Conservation (phyloP, 768 basidiomycete species). For the Psilocybe cyanescens region DNA sequence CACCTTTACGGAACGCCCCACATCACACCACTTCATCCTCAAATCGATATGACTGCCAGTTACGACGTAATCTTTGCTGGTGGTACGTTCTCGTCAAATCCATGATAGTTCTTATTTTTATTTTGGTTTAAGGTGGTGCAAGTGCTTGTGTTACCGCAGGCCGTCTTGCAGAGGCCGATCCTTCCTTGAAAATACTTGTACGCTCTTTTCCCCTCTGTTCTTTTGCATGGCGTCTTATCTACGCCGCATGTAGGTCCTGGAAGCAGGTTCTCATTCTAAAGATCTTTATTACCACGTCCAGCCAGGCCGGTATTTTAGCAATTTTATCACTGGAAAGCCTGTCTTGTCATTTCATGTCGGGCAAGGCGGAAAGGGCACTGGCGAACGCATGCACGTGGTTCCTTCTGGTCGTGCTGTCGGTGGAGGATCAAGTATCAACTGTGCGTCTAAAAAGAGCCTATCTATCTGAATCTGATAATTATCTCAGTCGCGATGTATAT, state of each 20-base stretch:
- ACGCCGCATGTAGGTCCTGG: conserved; percentile 43
- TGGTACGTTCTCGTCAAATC: conserved; percentile 7
- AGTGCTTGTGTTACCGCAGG: conserved; percentile 60
- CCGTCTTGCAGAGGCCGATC: conserved; percentile 56
- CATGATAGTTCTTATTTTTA: not conserved
- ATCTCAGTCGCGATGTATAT: conserved; percentile 54
- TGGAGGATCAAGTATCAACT: conserved; percentile 67
- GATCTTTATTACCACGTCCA: conserved; percentile 52
- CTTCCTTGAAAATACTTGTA: conserved; percentile 58
- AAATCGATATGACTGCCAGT: conserved; percentile 3
- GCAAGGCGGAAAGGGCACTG: conserved; percentile 40
- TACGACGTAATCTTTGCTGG: conserved; percentile 26
- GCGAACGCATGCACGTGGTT: conserved; percentile 48
- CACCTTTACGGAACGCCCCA: not conserved
- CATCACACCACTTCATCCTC: not conserved
- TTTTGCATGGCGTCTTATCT: no score
- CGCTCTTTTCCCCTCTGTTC: conserved; percentile 5
- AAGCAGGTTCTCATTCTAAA: conserved; percentile 57
- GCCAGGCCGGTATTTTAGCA: conserved; percentile 52
- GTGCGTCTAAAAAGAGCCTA: conserved; percentile 32
- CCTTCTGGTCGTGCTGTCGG: conserved; percentile 56
- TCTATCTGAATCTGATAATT: not conserved
- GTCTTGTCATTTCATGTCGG: conserved; percentile 50
- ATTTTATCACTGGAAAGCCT: conserved; percentile 40
- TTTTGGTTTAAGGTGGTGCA: conserved; percentile 46